Conservation (phyloP, 208 protist genomes). For the Paratrypanosoma confusum region DNA sequence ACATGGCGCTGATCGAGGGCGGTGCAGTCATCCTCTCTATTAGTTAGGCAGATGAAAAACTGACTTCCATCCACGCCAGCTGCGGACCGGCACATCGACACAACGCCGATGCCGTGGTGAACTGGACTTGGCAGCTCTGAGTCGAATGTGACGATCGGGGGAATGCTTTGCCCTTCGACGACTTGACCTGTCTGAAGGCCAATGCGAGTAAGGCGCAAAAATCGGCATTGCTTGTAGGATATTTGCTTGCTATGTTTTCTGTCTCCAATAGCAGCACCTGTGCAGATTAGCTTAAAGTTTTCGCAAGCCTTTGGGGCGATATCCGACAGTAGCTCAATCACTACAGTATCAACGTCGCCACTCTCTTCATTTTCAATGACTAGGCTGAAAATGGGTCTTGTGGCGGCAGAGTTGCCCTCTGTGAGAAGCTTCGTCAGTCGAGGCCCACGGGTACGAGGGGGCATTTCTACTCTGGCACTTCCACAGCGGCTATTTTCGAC, state of each 20-base stretch:
- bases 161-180: slow-evolving; percentile 16
- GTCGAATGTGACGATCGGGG: slow-evolving; percentile 43
- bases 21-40: slow-evolving; percentile 23
- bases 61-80: slow-evolving; percentile 43
- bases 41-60: slow-evolving; percentile 80
- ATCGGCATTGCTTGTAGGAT: slow-evolving; percentile 41
- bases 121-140: slow-evolving; percentile 43
- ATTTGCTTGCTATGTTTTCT: slow-evolving; percentile 39
- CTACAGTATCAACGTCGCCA: slow-evolving; percentile 13
- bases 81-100: slow-evolving; percentile 57
- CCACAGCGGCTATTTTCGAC: neutral
- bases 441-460: neutral
- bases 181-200: slow-evolving; percentile 68
- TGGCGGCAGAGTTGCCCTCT: slow-evolving; percentile 2
- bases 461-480: neutral
- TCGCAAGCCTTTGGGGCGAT: slow-evolving; percentile 62
- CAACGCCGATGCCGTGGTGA: slow-evolving; percentile 31
- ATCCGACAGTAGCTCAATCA: slow-evolving; percentile 18
- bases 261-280: slow-evolving; percentile 19
- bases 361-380: slow-evolving; percentile 2
- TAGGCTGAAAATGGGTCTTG: slow-evolving; percentile 6
- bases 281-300: slow-evolving; percentile 42
- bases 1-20: slow-evolving; percentile 60
- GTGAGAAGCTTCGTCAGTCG: neutral
- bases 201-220: slow-evolving; percentile 47